Base-by-base conservation (phyloP, 441 rosid genomes). In the Pelargonium exstipulatum region DNA sequence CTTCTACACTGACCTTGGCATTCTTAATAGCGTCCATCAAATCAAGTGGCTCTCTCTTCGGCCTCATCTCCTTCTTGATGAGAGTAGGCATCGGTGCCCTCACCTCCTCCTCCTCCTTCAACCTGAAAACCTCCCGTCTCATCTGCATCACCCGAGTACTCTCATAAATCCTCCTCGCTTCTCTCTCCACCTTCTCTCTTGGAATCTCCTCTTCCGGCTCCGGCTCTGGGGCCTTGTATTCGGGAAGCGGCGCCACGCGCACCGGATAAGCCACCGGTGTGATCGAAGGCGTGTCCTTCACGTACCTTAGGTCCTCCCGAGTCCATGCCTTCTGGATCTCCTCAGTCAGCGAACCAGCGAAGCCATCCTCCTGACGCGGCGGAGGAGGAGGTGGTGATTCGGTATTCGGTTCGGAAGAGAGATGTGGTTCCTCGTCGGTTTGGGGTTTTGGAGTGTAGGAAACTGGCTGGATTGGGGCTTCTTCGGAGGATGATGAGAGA, bases 191-290 rank as follows among this genome's bases (percentile, higher is more conserved):
- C 78, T 79, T 87, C 68, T 57, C 78, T 14, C 71, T 62, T 17
- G 65, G 71, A 2, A 12, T 73, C 71, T 46, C 80, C 13, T 22
- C 22, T 37, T 43, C 43, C 49, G 0, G 74, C 18, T 69, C 79
- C 6, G 5, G 32, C 10, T 62, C 65, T 35, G 42, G 35, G 1
- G 29, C 76, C 49, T 80, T 86, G 68, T 83, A 87, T 75, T 92
- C 97, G 2, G 99, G 97, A 0, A 95, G 87, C 9, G 97, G 96
- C 24, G 95, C 97, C 13, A 88, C 93, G 0, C 96, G 90, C 8
- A 79, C n/a, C 9, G 90, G 84, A 68, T 90, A 92, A 1, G 98
- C 90, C 6, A 89, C 88, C 5, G 92, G 87, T 29, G 85, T 43
- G 48, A 88, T 81, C 4, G 83, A 72, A 4, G 89, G 76, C 6